Conservation (phyloP, 768 basidiomycete genomes). For the Pulveroboletus sp. region DNA sequence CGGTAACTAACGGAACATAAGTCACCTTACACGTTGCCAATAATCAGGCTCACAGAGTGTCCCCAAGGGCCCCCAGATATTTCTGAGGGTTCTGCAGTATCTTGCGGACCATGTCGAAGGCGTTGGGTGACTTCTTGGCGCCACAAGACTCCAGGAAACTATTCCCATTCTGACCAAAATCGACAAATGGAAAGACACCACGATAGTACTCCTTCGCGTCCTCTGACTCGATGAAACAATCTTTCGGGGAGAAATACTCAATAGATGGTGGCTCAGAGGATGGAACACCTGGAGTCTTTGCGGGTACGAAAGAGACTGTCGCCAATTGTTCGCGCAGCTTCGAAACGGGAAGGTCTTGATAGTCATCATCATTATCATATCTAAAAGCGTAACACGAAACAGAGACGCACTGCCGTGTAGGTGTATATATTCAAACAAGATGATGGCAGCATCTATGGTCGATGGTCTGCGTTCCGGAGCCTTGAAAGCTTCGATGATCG, state of each 20-base stretch:
- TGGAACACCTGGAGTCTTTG: background rate
- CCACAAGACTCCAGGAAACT: conserved; percentile 11
- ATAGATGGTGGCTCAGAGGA: background rate
- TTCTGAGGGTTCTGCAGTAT: conserved; percentile 4
- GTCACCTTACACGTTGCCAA: background rate
- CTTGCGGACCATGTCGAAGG: conserved; percentile 8
- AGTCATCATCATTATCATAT: background rate
- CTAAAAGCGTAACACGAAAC: background rate
- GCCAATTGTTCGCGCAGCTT: conserved; percentile 7
- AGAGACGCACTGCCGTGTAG: conserved; percentile 4
- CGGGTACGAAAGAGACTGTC: conserved; percentile 10
- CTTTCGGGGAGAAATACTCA: conserved; percentile 4
- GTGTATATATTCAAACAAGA: conserved; percentile 10
- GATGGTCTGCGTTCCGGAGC: background rate
- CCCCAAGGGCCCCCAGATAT: conserved; percentile 1
- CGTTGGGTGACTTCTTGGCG: conserved; percentile 12
- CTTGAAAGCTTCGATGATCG: background rate
- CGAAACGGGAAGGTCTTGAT: conserved; percentile 5
- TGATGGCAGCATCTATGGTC: background rate
- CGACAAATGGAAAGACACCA: conserved; percentile 9
- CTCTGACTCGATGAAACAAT: conserved; percentile 10
- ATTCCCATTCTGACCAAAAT: conserved; percentile 12
- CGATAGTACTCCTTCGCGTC: conserved; percentile 7
- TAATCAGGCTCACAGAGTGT: conserved; percentile 1
- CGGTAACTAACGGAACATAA: conserved; percentile 6